phyloP scores from a whole-genome alignment of 169 alveolate species.

The Eimeria necatrix region DNA sequence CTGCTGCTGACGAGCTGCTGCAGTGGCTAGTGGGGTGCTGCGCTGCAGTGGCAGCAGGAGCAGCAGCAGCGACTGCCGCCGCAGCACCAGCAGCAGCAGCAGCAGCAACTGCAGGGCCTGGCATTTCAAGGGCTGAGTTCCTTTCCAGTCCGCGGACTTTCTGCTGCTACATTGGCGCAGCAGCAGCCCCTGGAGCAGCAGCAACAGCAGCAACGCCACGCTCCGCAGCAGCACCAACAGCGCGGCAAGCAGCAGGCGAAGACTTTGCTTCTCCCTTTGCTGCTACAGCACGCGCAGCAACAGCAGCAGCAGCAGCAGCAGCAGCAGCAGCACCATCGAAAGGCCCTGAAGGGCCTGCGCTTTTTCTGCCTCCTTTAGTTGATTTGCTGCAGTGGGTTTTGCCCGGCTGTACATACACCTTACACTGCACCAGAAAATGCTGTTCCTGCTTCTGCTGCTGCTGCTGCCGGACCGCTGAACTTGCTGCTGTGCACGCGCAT shows the following conservation, averaged over 20 bases:
- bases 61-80: slow-evolving; percentile 28
- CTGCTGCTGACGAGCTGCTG: slow-evolving; percentile 8
- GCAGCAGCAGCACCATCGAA: slow-evolving; percentile 27
- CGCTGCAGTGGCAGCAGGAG: neutral
- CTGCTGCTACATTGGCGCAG: neutral
- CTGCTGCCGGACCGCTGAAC: neutral
- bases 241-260: neutral
- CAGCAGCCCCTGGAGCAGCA: neutral
- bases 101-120: neutral
- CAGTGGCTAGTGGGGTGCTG: slow-evolving; percentile 28
- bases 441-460: neutral
- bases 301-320: slow-evolving; percentile 46
- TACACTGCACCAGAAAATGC: neutral
- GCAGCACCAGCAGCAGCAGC: slow-evolving; percentile 60
- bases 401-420: neutral
- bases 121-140: neutral
- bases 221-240: slow-evolving; percentile 10
- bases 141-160: neutral
- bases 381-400: slow-evolving; percentile 47
- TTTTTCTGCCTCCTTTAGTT: neutral
- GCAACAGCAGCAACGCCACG: neutral
- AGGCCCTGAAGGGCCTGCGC: neutral
- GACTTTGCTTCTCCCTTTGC: neutral
- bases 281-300: neutral
- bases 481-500: too few species aligned